Base-by-base conservation (phyloP, 1,139 yeast species). In the Debaryomycetaceae sp. region DNA sequence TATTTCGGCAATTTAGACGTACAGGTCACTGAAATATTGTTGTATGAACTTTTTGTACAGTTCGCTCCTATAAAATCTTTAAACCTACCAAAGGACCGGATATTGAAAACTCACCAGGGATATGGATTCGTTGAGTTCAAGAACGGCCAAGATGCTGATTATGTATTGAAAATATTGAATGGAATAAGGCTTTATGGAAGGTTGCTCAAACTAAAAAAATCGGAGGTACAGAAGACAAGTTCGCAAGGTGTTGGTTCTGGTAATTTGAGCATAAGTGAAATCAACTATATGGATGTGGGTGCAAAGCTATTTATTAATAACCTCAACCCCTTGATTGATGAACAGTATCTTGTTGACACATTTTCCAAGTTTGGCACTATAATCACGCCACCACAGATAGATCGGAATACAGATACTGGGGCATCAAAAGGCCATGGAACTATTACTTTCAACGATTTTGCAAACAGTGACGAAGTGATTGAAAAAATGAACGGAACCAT, bases 1-100 rank as follows among this genome's bases (percentile, higher is more conserved):
- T 92, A 88, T 57, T 76, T 91, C 18, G 98, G 98, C 1, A 88
- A 88, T 51, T 64, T 92, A 7, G 96, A 87, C 48, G 79, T 82
- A 3, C 75, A 78, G 36, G 95, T 81, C 2, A 78, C 79, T 1
- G 95, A 86, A 48, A 63, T 73, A 2, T 52, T 85, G 15, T 61
- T 94, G 37, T 87, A 83, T 56, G 98, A 92, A 59, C 71, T 92
- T 28, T 83, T 89, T 60, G 63, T 87, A 9, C 98, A 92, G 58
- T 83, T 87, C 39, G 94, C 95, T 0, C 96, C 96, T 0, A 75
- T 92, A 5, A 69, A 70, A 36, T 71, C 78, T 28, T 73, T 92
- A 9, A 75, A 83, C 49, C 68, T 92, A 51, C 98, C 98, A 5
- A 81, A 80, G 52, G 97, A 89, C 55, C 71, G 91, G 48, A 72